Evolutionary conservation across 2,329 filamentous ascomycete species (phyloP).

Genomic region (Fusarium sarcochroum): DNA sequence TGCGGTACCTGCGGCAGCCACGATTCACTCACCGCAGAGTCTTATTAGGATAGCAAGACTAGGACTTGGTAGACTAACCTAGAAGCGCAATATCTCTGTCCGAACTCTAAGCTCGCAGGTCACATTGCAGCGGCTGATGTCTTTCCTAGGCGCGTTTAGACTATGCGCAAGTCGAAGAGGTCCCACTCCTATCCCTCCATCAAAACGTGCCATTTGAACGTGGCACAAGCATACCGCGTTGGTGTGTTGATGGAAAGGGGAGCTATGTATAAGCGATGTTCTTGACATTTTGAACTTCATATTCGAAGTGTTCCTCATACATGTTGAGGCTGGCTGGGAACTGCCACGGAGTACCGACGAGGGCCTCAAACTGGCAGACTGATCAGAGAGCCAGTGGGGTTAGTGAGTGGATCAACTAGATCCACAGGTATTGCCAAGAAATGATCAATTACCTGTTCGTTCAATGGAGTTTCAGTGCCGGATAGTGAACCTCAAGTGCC

Average conservation of each 20-base stretch:
- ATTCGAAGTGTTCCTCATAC: not conserved
- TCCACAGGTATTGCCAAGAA: conserved; percentile 14
- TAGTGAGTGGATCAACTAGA: not conserved
- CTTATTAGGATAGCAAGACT: not conserved
- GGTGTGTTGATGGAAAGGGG: not conserved
- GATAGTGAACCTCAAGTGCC: conserved; percentile 6
- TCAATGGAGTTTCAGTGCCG: conserved; percentile 2
- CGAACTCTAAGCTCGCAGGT: not conserved
- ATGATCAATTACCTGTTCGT: conserved; percentile 1
- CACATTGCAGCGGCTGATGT: not conserved
- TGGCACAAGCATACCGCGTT: not conserved
- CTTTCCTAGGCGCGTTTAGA: not conserved
- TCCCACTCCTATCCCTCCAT: conserved; percentile 13
- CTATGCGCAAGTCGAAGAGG: not conserved
- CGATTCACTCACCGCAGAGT: conserved; percentile 5
- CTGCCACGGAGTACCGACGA: conserved; percentile 11
- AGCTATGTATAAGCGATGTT: no score
- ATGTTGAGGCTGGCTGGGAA: not conserved
- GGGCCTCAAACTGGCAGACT: conserved; percentile 15
- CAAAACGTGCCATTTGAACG: conserved; percentile 21
- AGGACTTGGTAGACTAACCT: not conserved
- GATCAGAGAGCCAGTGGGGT: conserved; percentile 1
- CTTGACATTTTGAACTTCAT: not conserved
- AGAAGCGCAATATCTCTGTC: conserved; percentile 4
- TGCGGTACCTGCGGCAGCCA: conserved; percentile 19